Conservation (phyloP, 768 basidiomycete genomes). For the Sporobolomyces phaffii region DNA sequence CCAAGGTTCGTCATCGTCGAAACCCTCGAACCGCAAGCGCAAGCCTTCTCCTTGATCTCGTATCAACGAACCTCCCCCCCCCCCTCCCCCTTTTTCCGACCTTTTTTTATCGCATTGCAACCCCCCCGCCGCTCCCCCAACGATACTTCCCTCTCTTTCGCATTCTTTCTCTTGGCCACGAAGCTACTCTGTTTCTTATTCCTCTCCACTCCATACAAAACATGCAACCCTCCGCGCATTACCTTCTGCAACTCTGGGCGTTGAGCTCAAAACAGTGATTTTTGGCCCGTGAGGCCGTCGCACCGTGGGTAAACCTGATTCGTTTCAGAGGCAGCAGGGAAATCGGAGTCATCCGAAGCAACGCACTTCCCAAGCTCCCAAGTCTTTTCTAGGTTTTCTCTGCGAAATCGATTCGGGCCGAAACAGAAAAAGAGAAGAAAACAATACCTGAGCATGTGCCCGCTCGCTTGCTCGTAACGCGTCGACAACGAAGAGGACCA, state of each 20-base stretch:
- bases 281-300: too few species aligned
- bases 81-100: not conserved
- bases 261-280: too few species aligned
- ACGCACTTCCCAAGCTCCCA: too few species aligned
- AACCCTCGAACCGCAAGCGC: conserved; percentile 20
- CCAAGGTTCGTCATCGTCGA: conserved; percentile 40
- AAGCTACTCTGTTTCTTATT: not conserved
- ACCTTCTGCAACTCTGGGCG: too few species aligned
- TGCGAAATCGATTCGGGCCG: too few species aligned
- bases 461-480: too few species aligned
- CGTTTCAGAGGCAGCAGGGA: too few species aligned
- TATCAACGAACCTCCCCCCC: not conserved
- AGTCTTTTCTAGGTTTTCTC: not conserved
- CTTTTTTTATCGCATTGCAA: not conserved
- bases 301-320: too few species aligned
- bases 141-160: not conserved
- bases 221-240: not conserved
- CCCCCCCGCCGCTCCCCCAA: not conserved
- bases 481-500: too few species aligned
- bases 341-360: too few species aligned
- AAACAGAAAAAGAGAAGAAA: too few species aligned
- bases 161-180: not conserved
- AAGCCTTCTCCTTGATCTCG: conserved; percentile 9
- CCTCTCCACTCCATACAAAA: conserved; percentile 3
- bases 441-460: too few species aligned